phyloP scores from a whole-genome alignment of 805 yeast genomes.

The Torulaspora delbrueckii region DNA sequence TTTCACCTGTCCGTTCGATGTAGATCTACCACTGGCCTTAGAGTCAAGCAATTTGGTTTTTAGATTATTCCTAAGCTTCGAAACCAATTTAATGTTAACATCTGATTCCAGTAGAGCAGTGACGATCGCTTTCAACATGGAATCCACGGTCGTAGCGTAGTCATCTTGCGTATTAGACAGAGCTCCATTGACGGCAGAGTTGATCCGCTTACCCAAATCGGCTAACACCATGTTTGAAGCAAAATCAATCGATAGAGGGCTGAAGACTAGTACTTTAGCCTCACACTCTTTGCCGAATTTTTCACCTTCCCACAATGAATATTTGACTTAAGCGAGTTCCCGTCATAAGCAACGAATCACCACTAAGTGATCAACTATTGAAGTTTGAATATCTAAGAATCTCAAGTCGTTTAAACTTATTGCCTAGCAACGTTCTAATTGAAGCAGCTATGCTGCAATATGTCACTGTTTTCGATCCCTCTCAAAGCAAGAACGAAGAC shows the following conservation, averaged over 20 bases:
- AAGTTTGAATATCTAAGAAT: neutral
- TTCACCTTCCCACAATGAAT: neutral
- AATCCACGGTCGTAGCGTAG: constrained; percentile 52
- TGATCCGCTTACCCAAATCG: constrained; percentile 72
- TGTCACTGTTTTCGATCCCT: constrained; percentile 40
- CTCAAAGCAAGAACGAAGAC: constrained; percentile 29
- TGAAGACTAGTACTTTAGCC: neutral
- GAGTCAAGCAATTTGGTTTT: constrained; percentile 51
- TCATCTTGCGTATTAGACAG: constrained; percentile 56
- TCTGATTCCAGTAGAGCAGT: constrained; percentile 91
- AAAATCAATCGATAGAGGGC: neutral
- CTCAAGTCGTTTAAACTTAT: neutral
- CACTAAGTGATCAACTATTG: neutral
- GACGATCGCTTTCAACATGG: constrained; percentile 80
- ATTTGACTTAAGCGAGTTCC: neutral
- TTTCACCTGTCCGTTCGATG: constrained; percentile 54
- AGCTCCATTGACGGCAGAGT: constrained; percentile 64
- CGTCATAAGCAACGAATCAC: neutral
- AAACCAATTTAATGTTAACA: constrained; percentile 82
- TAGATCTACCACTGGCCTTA: constrained; percentile 39
- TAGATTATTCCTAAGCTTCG: constrained; percentile 67
- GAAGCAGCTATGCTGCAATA: constrained; percentile 22
- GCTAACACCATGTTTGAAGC: constrained; percentile 61
- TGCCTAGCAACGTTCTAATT: neutral
- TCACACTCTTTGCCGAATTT: neutral